Base-by-base conservation (phyloP, 345 rosid species). In the Eucalyptus polybractea region DNA sequence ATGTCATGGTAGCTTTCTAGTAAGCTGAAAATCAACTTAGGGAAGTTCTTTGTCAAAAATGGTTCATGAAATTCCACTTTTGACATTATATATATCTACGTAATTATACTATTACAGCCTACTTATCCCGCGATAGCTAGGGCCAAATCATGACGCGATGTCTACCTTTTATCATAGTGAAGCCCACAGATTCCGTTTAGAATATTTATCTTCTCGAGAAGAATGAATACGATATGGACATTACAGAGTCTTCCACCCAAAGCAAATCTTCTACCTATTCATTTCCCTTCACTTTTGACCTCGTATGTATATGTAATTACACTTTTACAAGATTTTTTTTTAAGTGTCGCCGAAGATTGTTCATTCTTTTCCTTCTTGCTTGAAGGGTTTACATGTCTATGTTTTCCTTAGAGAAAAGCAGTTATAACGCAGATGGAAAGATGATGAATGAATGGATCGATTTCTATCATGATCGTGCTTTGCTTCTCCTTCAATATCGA, bases 151-250 rank as follows among this genome's bases (percentile, higher is more conserved):
- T 1, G 56, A 53, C 0, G 2, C 4, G 0, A 3, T 51, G 10
- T 53, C 4, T 17, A 53, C 8, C 24, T 53, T 53, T 53, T 7
- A 53, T 53, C 56, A 53, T 0, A 53, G 0, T 19, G 2, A 53
- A 7, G 5, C 5, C 5, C 2, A 53, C 1, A 19, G 0, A 53
- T 53, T 53, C 1, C 5, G 0, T 0, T 19, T 0, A 0, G 1
- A 19, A 7, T 7, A 53, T 53, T 53, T 53, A 0, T 21, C 10
- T 53, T 53, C 10, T 2, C 0, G 0, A 53, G 58, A 7, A 0
- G 2, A 2, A 53, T 2, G 4, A 19, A 7, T 7, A 53, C 0
- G 1, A 0, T 0, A 53, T 53, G 58, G 10, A 7, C 1, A 53
- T 7, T 7, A 0, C 2, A 1, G 2, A 4, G 2, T 53, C 5